Evolutionary conservation across 2,329 filamentous ascomycete species (phyloP).

Genomic region (Talaromyces sp.): DNA sequence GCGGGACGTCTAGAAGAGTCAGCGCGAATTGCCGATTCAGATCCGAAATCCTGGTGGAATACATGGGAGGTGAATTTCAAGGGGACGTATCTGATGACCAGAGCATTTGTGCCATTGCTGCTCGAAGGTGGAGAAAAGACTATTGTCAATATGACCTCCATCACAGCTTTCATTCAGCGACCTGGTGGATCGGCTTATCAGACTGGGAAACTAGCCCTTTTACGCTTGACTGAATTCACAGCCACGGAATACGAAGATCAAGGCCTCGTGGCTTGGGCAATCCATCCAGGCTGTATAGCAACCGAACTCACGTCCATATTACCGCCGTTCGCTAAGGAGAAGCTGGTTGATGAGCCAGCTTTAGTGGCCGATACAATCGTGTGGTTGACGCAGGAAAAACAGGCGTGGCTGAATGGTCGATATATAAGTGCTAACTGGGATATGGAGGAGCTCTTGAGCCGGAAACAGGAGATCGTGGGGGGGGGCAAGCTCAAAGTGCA

Average conservation of each 20-base stretch:
- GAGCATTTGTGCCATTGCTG: conserved; percentile 47
- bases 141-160: conserved; percentile 44
- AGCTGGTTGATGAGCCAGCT: conserved; percentile 32
- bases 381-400: conserved; percentile 22
- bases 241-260: conserved; percentile 42
- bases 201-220: conserved; percentile 44
- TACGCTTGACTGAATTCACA: conserved; percentile 47
- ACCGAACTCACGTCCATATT: conserved; percentile 36
- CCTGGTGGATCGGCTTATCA: conserved; percentile 46
- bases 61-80: conserved; percentile 49
- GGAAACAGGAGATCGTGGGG: conserved; percentile 21
- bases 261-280: conserved; percentile 34
- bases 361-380: conserved; percentile 25
- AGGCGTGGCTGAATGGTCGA: conserved; percentile 24
- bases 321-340: conserved; percentile 20
- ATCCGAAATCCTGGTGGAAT: conserved; percentile 41
- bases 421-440: conserved; percentile 22
- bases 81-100: conserved; percentile 45
- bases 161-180: conserved; percentile 38
- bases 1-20: conserved; percentile 36
- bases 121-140: conserved; percentile 32
- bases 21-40: conserved; percentile 23
- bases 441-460: conserved; percentile 18
- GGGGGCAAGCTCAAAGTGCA: conserved; percentile 41
- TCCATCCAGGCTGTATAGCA: conserved; percentile 48